Percentiles rank a stretch among this genome's conserved stretches.
These are phyloP conservation scores for Leishmania lainsoni DNA, from an alignment of 208 protist genomes.

Conservation along the genomic window DNA sequence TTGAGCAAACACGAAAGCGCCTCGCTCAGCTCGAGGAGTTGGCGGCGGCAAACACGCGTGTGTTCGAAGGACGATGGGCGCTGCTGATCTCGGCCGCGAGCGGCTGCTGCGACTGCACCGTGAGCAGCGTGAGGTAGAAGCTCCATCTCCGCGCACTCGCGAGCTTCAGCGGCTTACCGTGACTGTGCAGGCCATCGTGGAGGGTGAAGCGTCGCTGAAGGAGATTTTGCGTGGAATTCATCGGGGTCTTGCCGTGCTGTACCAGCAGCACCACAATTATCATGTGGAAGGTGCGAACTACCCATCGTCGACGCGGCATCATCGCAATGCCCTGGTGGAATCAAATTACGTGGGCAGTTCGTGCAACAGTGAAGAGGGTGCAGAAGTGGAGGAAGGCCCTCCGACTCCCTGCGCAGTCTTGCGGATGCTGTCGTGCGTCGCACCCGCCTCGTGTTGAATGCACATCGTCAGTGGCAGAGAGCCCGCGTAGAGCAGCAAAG, in stretches of 20 bases:
- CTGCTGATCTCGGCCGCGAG: conserved; percentile 23
- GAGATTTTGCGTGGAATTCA: conserved; percentile 13
- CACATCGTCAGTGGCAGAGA: neutral
- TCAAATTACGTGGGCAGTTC: neutral
- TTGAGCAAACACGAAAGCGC: conserved; percentile 22
- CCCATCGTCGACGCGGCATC: neutral
- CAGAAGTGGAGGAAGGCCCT: neutral
- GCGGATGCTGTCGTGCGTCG: conserved; percentile 7
- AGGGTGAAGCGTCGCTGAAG: conserved; percentile 18
- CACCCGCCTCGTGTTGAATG: neutral
- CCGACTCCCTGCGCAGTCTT: neutral
- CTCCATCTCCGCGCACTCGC: conserved; percentile 1
- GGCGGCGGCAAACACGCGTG: conserved; percentile 20
- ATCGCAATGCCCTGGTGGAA: neutral
- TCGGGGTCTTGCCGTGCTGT: neutral
- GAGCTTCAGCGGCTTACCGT: conserved; percentile 5
- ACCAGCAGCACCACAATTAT: neutral
- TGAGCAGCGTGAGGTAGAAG: neutral
- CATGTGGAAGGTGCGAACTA: neutral
- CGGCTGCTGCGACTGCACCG: conserved; percentile 14
- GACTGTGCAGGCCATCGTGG: conserved; percentile 22
- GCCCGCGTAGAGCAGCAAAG: neutral
- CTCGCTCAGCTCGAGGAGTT: conserved; percentile 25
- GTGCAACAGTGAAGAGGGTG: neutral
- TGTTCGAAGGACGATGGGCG: conserved; percentile 19